These are phyloP conservation scores for Euphorbia tirucalli DNA, from an alignment of 345 rosid species.

Conservation along the genomic window DNA sequence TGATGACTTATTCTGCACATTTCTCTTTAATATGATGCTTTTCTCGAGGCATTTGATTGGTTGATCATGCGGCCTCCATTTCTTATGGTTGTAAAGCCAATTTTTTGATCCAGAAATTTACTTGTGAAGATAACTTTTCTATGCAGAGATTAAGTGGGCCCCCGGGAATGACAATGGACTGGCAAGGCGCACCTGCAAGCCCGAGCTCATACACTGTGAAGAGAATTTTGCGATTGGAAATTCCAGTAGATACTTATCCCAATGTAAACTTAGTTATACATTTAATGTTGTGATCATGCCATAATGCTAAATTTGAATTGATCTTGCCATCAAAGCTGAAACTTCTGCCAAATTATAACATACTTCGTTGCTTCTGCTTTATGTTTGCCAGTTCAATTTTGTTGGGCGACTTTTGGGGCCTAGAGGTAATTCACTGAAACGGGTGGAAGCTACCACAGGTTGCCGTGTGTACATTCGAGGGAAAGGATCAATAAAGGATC, in stretches of 20 bases:
- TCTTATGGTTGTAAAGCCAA: constrained; percentile 11
- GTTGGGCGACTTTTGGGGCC: constrained; percentile 98
- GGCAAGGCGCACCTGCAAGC: constrained; percentile 98
- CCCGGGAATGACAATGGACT: constrained; percentile 98
- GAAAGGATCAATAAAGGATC: constrained; percentile 97
- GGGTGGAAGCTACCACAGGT: constrained; percentile 97
- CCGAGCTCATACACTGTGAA: constrained; percentile 89
- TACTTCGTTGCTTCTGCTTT: constrained; percentile 12
- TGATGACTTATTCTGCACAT: constrained; percentile 12
- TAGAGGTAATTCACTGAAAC: constrained; percentile 95
- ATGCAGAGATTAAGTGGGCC: constrained; percentile 79
- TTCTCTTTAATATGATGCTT: not conserved
- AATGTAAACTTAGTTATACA: constrained; percentile 40
- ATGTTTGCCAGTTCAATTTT: constrained; percentile 74
- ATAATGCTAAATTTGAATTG: constrained; percentile 2
- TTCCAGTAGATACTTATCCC: constrained; percentile 91
- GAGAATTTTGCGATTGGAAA: constrained; percentile 96
- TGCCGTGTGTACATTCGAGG: constrained; percentile 98
- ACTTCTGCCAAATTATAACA: constrained; percentile 4
- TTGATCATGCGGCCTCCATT: not conserved
- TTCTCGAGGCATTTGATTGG: not conserved
- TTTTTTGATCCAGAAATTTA: constrained; percentile 49
- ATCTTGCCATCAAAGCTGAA: not conserved
- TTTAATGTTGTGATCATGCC: constrained; percentile 6
- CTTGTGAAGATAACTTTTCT: constrained; percentile 10